Conservation (phyloP, 1,284 basidiomycete genomes). For the Farysia itapuensis region DNA sequence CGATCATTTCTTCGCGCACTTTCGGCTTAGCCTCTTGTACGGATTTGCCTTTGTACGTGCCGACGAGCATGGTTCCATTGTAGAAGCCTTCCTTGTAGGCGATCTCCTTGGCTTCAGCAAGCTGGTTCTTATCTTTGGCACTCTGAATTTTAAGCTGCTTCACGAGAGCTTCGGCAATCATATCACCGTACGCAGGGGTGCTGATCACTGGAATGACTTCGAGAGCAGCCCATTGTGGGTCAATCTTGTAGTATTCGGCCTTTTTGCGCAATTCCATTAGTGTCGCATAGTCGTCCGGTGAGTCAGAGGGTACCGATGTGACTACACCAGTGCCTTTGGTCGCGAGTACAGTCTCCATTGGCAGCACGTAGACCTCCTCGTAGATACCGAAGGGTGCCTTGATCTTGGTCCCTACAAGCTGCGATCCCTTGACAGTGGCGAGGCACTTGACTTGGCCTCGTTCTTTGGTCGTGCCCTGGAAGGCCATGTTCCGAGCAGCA, state of each 20-base stretch:
- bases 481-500: conserved; percentile 95
- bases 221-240: conserved; percentile 82
- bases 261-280: conserved; percentile 93
- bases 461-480: conserved; percentile 73
- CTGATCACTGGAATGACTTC: conserved; percentile 85
- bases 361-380: conserved; percentile 88
- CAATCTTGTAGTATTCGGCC: conserved; percentile 92
- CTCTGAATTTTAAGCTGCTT: conserved; percentile 92
- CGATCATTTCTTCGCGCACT: conserved; percentile 83
- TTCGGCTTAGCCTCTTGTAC: conserved; percentile 90
- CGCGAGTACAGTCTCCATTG: conserved; percentile 94
- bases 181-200: conserved; percentile 86
- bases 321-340: conserved; percentile 99
- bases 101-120: conserved; percentile 94
- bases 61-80: conserved; percentile 83
- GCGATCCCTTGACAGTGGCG: conserved; percentile 65
- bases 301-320: conserved; percentile 96
- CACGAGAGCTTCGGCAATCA: conserved; percentile 84
- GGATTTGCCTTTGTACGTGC: conserved; percentile 80
- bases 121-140: conserved; percentile 78
- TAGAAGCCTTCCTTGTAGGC: conserved; percentile 99
- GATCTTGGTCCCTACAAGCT: conserved; percentile 85
- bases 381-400: conserved; percentile 81
- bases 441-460: conserved; percentile 51
- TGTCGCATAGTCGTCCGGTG: conserved; percentile 93